Percentiles rank a stretch among this genome's conserved stretches.
These are phyloP conservation scores for Capillidium heterosporum DNA, from an alignment of 371 early-diverging fungal genomes.

Conservation along the genomic window DNA sequence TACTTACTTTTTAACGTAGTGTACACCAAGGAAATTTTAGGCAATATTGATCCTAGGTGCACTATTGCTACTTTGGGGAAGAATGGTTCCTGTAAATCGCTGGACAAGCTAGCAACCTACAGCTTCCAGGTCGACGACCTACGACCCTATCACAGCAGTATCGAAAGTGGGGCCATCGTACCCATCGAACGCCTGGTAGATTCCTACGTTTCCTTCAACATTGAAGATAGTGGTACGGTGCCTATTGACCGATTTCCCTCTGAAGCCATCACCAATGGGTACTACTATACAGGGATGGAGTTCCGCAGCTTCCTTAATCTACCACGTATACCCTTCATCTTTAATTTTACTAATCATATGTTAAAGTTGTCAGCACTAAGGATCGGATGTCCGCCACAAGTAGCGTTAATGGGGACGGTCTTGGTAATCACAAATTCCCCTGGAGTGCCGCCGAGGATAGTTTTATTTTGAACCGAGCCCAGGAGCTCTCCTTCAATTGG, in stretches of 20 bases:
- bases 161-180: not conserved
- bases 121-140: not conserved
- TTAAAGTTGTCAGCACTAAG: not conserved
- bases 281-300: not conserved
- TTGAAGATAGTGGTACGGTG: not conserved
- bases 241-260: not conserved
- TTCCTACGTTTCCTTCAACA: not conserved
- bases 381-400: not conserved
- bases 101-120: not conserved
- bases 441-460: not conserved
- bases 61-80: not conserved
- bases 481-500: conserved; percentile 2
- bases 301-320: not conserved
- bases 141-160: not conserved
- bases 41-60: not conserved
- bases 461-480: not conserved
- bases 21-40: too few relatives aligned
- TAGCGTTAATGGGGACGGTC: not conserved
- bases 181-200: not conserved
- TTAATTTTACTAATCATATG: not conserved
- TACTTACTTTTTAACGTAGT: not conserved
- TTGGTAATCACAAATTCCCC: not conserved
- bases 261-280: not conserved
- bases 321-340: not conserved
- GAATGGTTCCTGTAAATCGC: not conserved